Base-by-base conservation (phyloP, 495 filamentous ascomycete genomes). In the Tuber calosporum region DNA sequence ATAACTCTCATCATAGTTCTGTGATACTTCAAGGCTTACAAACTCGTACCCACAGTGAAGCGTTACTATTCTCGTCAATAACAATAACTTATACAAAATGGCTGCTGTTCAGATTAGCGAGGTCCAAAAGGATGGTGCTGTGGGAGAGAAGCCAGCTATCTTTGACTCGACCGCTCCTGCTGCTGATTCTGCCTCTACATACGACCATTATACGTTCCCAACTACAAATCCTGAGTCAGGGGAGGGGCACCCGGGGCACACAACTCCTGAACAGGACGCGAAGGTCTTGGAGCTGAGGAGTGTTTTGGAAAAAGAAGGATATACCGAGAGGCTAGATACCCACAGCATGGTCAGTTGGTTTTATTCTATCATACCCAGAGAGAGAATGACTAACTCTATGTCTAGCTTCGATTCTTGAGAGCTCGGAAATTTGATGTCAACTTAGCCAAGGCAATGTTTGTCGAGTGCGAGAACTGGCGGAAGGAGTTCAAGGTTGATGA, bases 171-270 rank as follows among this genome's bases (percentile, higher is more conserved):
- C n/a, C 6, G 30, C 48, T 58, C n/a, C 48, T 58, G n/a, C 42
- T 43, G 42, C 48, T 15, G 48, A 58, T 58, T 30, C n/a, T 3
- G 9, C 48, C n/a, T 58, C 92, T 79, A 97, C 96, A 84, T 97
- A 97, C 86, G 94, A 99, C 84, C 84, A 94, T 85, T 97, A 96
- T 85, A 94, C 97, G 82, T 98, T 86, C 84, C 95, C 95, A 69
- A 94, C 89, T 70, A 93, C 87, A 37, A 88, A 90, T 66, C 89
- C 92, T 53, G 86, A 87, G 67, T 79, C 86, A 17, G 87, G 90
- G 78, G 84, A 84, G 76, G 95, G 95, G 67, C 95, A 97, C 83
- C 90, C 95, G 72, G 95, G 95, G 80, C 89, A 94, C 82, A 91
- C 94, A 79, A 97, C 91, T 38, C 86, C 87, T 43, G 87, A 91